Evolutionary conservation across 305 asterid genomes (phyloP).

Genomic region (Solanum hybrid): DNA sequence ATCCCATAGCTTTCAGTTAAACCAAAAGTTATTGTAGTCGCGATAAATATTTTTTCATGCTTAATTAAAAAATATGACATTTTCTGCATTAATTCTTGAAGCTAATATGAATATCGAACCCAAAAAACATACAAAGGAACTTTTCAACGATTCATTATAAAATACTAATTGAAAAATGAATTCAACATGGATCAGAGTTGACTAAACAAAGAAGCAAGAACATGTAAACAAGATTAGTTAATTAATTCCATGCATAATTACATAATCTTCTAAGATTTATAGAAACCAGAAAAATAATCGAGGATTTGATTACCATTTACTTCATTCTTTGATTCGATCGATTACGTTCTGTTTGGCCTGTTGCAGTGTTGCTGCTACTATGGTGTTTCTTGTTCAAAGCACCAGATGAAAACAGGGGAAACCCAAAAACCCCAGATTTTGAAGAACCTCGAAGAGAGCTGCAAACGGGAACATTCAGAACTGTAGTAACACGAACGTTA

Average conservation of each 20-base stretch:
- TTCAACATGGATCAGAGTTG: background rate
- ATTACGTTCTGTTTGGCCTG: background rate
- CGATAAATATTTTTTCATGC: no score
- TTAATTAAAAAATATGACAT: no score
- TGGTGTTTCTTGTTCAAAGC: slow-evolving; percentile 21
- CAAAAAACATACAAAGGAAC: background rate
- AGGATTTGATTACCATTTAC: background rate
- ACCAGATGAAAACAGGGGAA: slow-evolving; percentile 41
- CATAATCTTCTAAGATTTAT: background rate
- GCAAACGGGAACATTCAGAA: slow-evolving; percentile 88
- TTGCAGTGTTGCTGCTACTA: background rate
- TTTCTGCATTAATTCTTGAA: no score
- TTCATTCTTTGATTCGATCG: background rate
- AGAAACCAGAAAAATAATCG: background rate
- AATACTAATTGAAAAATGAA: no score
- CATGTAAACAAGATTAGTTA: background rate
- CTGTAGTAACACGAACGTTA: slow-evolving; percentile 79
- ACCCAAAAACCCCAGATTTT: slow-evolving; percentile 58
- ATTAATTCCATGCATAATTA: background rate
- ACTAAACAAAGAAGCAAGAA: background rate
- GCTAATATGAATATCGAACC: no score
- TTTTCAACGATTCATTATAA: background rate
- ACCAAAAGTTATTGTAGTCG: background rate
- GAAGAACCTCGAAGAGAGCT: slow-evolving; percentile 56
- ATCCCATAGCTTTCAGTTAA: background rate